Conservation (phyloP, 495 filamentous ascomycete genomes). For the Lasiosphaeria ovina region DNA sequence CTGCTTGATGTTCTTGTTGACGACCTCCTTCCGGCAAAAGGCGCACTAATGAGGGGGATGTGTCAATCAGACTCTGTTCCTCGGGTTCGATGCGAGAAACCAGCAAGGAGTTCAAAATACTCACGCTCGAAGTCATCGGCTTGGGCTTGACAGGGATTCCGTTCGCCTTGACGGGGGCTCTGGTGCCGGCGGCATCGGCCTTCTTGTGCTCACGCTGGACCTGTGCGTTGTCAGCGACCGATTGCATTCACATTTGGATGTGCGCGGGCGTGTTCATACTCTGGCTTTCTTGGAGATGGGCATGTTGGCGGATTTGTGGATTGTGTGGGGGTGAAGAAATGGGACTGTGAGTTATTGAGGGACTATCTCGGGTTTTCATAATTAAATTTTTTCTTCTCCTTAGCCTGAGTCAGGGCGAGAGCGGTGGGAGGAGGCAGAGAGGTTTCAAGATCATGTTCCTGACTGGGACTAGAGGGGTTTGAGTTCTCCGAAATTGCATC, state of each 20-base stretch:
- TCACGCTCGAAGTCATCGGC: conserved; percentile 5
- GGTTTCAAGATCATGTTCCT: background rate
- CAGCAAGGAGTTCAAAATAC: background rate
- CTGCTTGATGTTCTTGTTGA: conserved; percentile 10
- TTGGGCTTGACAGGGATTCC: conserved; percentile 7
- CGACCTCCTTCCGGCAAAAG: conserved; percentile 10
- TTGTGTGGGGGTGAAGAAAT: background rate
- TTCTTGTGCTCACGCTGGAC: conserved; percentile 14
- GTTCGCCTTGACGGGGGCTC: conserved; percentile 10
- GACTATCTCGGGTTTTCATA: background rate
- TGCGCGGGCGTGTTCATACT: background rate
- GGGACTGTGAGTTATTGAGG: background rate
- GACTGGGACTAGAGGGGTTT: background rate
- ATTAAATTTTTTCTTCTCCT: background rate
- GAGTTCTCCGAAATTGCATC: background rate
- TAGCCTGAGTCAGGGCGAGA: background rate
- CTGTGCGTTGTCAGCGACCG: background rate
- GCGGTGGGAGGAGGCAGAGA: background rate
- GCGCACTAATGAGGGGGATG: background rate
- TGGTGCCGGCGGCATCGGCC: conserved; percentile 9
- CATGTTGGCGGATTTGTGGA: conserved; percentile 5
- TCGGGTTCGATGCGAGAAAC: too few relatives aligned
- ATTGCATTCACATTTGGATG: background rate
- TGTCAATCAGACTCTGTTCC: background rate
- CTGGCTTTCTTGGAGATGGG: conserved; percentile 14